A percentile compares a stretch with the other conserved stretches of the same genome.
Conservation (phyloP, 2,329 filamentous ascomycete species). For the Nemania serpens region DNA sequence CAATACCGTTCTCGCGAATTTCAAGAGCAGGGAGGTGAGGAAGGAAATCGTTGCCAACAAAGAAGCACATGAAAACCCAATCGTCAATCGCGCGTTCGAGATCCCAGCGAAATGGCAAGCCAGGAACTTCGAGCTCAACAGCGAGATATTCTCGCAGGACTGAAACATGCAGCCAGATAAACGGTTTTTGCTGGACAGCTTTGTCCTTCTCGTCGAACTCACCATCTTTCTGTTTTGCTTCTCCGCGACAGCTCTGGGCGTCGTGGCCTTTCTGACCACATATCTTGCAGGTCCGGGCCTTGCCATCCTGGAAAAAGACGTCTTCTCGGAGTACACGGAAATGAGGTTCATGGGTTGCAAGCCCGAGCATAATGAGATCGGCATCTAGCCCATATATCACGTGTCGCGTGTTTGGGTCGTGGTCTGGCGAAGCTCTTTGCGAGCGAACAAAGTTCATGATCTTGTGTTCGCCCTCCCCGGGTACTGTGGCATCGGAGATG, state of each 20-base stretch:
- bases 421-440: slow-evolving; percentile 85
- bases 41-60: slow-evolving; percentile 97
- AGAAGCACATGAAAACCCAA: slow-evolving; percentile 99
- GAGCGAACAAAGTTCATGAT: slow-evolving; percentile 99
- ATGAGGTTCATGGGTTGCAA: slow-evolving; percentile 96
- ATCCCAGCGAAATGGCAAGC: slow-evolving; percentile 86
- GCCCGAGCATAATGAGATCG: slow-evolving; percentile 96
- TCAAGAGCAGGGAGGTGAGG: slow-evolving; percentile 97
- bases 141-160: slow-evolving; percentile 91
- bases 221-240: slow-evolving; percentile 75
- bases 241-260: slow-evolving; percentile 80
- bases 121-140: slow-evolving; percentile 82
- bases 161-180: slow-evolving; percentile 97
- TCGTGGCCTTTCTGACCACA: slow-evolving; percentile 94
- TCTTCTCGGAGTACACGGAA: slow-evolving; percentile 96
- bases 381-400: slow-evolving; percentile 98
- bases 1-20: slow-evolving; percentile 95
- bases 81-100: slow-evolving; percentile 93
- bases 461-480: slow-evolving; percentile 98
- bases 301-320: slow-evolving; percentile 90
- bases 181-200: slow-evolving; percentile 76
- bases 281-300: slow-evolving; percentile 78
- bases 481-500: slow-evolving; percentile 97
- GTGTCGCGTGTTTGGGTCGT: slow-evolving; percentile 95
- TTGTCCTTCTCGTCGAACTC: slow-evolving; percentile 83